Conservation (phyloP, 1,284 basidiomycete species). For the Termitomyces sp. region DNA sequence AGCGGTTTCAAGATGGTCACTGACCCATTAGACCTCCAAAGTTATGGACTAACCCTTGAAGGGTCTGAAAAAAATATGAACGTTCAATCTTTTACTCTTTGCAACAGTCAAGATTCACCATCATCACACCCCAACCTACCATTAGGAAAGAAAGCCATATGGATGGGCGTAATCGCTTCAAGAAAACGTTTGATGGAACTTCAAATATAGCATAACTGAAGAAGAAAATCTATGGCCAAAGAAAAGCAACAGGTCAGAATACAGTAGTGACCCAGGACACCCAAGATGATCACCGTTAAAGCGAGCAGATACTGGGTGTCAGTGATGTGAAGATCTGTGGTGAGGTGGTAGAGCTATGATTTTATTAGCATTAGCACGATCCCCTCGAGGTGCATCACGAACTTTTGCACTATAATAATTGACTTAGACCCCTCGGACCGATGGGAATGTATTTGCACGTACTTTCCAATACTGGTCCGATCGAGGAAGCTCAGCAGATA, state of each 20-base stretch:
- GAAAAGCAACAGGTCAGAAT: neutral
- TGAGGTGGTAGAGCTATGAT: conserved; percentile 18
- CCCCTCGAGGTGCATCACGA: neutral
- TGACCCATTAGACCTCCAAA: conserved; percentile 59
- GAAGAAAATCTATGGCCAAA: conserved; percentile 40
- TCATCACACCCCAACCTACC: conserved; percentile 59
- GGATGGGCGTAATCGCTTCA: conserved; percentile 55
- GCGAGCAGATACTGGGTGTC: conserved; percentile 62
- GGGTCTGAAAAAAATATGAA: conserved; percentile 35
- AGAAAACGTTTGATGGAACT: conserved; percentile 66
- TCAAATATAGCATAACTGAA: conserved; percentile 65
- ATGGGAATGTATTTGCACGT: conserved; percentile 17
- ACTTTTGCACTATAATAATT: conserved; percentile 18
- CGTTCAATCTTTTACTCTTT: neutral
- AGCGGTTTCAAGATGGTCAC: conserved; percentile 13
- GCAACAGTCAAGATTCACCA: conserved; percentile 29
- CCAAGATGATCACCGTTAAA: conserved; percentile 41
- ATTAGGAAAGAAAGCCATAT: conserved; percentile 22
- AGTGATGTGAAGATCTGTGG: conserved; percentile 44
- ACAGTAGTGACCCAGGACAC: neutral
- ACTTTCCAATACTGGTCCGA: conserved; percentile 79
- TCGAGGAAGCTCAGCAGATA: conserved; percentile 75
- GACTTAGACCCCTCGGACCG: neutral
- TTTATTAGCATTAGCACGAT: neutral
- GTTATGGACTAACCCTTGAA: conserved; percentile 64